A percentile compares a stretch with the other conserved stretches of the same genome.
Conservation (phyloP, 768 basidiomycete genomes). For the Rhizopogon vulgaris region DNA sequence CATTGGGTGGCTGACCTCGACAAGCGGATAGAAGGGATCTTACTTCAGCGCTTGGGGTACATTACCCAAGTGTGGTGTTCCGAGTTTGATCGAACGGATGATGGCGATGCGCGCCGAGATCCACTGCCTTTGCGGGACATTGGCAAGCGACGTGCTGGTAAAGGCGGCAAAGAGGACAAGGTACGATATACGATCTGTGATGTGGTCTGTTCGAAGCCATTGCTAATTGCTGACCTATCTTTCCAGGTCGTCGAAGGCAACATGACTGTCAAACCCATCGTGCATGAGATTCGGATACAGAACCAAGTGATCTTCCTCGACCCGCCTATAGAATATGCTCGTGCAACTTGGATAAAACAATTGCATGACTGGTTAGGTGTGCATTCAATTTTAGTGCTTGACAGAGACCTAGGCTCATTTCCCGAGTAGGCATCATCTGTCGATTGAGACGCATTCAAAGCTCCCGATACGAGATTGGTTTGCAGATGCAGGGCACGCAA, state of each 20-base stretch:
- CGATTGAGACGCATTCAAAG: constrained; percentile 83
- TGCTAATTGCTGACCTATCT: not conserved
- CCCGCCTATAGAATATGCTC: constrained; percentile 93
- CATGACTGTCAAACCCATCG: constrained; percentile 76
- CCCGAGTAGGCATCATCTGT: constrained; percentile 70
- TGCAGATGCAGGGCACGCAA: constrained; percentile 75
- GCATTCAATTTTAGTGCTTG: constrained; percentile 5
- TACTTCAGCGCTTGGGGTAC: constrained; percentile 66
- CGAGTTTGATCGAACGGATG: constrained; percentile 77
- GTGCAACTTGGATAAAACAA: constrained; percentile 83
- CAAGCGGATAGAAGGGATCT: constrained; percentile 74
- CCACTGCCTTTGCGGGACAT: constrained; percentile 44
- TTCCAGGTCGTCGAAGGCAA: constrained; percentile 62
- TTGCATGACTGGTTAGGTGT: constrained; percentile 85
- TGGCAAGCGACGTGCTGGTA: constrained; percentile 62
- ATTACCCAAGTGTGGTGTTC: constrained; percentile 84
- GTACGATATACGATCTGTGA: constrained; percentile 30
- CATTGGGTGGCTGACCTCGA: constrained; percentile 85
- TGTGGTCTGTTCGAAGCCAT: not conserved
- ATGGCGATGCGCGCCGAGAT: constrained; percentile 56
- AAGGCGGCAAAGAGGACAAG: constrained; percentile 76
- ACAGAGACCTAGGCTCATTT: not conserved
- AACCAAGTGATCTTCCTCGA: constrained; percentile 99
- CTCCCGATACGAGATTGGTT: constrained; percentile 93
- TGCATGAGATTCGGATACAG: constrained; percentile 96